Evolutionary conservation across 1,139 yeast genomes (phyloP).

Genomic region (Candida tetrigidarum): DNA sequence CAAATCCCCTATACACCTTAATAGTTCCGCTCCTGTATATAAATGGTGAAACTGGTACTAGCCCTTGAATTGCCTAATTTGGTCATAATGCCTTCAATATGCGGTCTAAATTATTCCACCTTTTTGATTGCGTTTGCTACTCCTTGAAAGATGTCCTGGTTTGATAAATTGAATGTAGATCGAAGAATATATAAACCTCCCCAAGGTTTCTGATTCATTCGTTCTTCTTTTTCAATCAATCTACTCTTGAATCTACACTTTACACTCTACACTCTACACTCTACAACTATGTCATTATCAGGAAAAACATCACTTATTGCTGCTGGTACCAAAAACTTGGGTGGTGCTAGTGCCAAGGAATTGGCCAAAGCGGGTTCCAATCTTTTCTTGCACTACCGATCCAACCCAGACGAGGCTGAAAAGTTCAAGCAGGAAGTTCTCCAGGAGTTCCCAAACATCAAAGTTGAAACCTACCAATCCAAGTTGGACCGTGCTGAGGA

Average conservation of each 20-base stretch:
- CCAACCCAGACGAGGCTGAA: conserved; percentile 45
- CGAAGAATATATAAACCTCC: neutral
- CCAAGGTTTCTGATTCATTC: neutral
- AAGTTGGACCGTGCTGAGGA: conserved; percentile 48
- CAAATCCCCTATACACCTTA: too few relatives aligned
- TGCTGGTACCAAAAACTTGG: conserved; percentile 71
- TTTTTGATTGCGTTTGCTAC: too few relatives aligned
- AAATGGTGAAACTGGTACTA: neutral
- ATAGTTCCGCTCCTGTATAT: neutral
- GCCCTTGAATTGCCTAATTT: neutral
- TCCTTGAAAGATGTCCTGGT: neutral
- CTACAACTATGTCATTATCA: conserved; percentile 15
- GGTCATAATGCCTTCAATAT: neutral
- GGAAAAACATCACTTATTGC: conserved; percentile 63
- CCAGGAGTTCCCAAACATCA: conserved; percentile 34
- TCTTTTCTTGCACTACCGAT: conserved; percentile 60
- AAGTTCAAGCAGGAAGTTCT: conserved; percentile 42
- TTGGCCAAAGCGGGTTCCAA: conserved; percentile 61
- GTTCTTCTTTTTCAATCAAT: neutral
- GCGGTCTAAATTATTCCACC: too few relatives aligned
- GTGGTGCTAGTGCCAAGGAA: conserved; percentile 59
- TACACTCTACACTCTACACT: conserved; percentile 7
- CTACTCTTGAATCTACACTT: too few relatives aligned
- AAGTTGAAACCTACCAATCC: conserved; percentile 51
- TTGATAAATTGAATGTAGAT: too few relatives aligned